Base-by-base conservation (phyloP, 139 green algal species). In the Mesostigma viride region DNA sequence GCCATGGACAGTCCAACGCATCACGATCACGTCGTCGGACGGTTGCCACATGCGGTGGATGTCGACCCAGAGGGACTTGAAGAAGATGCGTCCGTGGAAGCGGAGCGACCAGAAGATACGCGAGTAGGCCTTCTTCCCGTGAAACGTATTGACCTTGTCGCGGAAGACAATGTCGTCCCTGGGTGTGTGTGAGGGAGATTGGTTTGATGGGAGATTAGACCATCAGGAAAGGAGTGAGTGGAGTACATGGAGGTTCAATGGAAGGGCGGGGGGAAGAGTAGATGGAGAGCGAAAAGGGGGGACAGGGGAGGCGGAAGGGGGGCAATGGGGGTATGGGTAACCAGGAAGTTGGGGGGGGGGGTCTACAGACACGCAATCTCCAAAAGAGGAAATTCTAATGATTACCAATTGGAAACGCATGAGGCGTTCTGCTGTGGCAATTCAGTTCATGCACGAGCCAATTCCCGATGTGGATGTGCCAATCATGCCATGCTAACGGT, bases 31-130 rank as follows among this genome's bases (percentile, higher is more conserved):
- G 0, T 71, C 60, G 32, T 92, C 85, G 26, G 88, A 71, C 24
- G 90, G 86, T 80, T 96, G 88, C 89, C 91, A 97, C 57, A 97
- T 87, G 60, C 89, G 83, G 48, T 83, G 70, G 11, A 97, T 81
- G 30, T 93, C 87, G 5, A 97, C 87, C 58, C 86, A 85, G 17
- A 91, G 62, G 2, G 70, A 66, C 20, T 70, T 82, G 75, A 97
- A 96, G 69, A 97, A 95, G 6, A 97, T 76, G 4, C 71, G 64
- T 17, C 88, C 90, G 70, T 94, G 84, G 68, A 95, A 92, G 17
- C 89, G 75, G 65, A 97, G 67, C 1, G 79, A 88, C 87, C 88
- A 95, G 64, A 97, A 95, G 44, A 97, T 86, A 22, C 81, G 65
- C 34, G 85, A 81, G 83, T 97, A 97, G 73, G 91, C 93, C 61